phyloP scores from a whole-genome alignment of 2,329 filamentous ascomycete genomes.

The Hypomyces perniciosus region DNA sequence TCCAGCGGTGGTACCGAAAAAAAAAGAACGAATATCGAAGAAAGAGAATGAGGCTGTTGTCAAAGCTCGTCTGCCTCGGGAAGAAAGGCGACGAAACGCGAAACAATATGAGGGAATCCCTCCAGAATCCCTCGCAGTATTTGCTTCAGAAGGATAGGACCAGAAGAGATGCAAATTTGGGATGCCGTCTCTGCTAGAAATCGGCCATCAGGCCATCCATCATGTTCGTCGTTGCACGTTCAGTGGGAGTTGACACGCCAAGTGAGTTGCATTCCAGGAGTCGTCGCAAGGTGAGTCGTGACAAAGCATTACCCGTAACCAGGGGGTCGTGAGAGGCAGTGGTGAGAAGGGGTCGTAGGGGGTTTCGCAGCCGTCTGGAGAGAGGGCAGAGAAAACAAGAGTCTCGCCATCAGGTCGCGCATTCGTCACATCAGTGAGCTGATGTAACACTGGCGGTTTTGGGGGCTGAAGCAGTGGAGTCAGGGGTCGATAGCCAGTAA shows the following conservation, averaged over 20 bases:
- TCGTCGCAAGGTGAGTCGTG: constrained; percentile 9
- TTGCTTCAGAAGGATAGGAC: not conserved
- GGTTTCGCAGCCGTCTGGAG: not conserved
- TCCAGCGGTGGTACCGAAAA: constrained; percentile 3
- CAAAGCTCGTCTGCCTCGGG: not conserved
- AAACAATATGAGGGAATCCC: not conserved
- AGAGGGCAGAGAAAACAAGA: not conserved
- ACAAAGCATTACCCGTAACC: not conserved
- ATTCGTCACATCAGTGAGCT: constrained; percentile 7
- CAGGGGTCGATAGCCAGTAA: constrained; percentile 4
- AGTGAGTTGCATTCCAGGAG: not conserved
- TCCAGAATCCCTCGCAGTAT: constrained; percentile 1
- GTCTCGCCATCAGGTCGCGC: not conserved
- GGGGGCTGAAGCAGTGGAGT: constrained; percentile 3
- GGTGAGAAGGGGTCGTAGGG: not conserved
- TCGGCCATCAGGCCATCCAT: constrained; percentile 8
- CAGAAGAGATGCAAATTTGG: too few relatives aligned
- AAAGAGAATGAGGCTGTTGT: not conserved
- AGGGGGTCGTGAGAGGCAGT: not conserved
- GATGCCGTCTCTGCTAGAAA: not conserved
- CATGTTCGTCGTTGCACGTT: not conserved
- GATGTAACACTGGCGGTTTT: constrained; percentile 11
- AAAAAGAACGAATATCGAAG: not conserved
- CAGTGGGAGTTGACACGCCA: constrained; percentile 1
- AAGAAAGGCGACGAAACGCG: not conserved